These are phyloP conservation scores for Talaromyces nanjingensis DNA, from an alignment of 495 filamentous ascomycete genomes.

Conservation along the genomic window DNA sequence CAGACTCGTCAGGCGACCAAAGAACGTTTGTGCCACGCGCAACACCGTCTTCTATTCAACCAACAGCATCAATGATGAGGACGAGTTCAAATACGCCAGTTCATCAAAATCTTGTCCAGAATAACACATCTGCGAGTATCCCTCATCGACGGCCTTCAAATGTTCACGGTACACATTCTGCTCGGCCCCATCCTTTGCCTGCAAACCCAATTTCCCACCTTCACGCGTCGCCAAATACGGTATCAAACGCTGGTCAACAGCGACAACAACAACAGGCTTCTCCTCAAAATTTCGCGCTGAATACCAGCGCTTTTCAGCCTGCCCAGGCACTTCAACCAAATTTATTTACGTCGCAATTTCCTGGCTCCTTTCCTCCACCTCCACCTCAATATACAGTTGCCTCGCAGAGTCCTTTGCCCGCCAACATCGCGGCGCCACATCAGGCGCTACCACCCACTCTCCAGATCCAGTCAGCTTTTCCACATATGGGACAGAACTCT, in stretches of 20 bases:
- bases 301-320: neutral
- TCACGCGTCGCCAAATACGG: neutral
- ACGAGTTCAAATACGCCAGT: neutral
- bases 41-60: neutral
- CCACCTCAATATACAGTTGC: neutral
- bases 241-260: neutral
- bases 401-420: neutral
- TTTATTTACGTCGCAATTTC: neutral
- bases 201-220: neutral
- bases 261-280: neutral
- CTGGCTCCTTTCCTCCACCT: neutral
- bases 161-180: neutral
- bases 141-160: neutral
- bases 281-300: neutral
- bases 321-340: neutral
- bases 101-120: neutral
- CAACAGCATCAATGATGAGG: neutral
- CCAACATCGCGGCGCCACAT: neutral
- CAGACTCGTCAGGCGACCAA: neutral
- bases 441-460: neutral
- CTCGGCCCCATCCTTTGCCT: neutral
- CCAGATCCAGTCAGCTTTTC: neutral
- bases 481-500: neutral
- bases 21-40: neutral
- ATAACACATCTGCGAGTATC: neutral